Conservation (phyloP, 2,329 filamentous ascomycete species). For the Calonectria pteridis region DNA sequence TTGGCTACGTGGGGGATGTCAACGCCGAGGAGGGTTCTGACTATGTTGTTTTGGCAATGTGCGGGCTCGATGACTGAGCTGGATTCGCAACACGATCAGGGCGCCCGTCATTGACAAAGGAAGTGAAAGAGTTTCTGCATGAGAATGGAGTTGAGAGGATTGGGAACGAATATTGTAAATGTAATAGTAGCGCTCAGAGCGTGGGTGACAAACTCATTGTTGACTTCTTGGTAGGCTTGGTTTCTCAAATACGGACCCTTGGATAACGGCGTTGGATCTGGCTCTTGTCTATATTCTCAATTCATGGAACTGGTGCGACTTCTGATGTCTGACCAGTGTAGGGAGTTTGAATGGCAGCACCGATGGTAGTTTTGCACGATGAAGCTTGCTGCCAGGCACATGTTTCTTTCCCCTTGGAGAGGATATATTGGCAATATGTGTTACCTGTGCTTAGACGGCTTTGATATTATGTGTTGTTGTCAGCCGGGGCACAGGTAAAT, state of each 20-base stretch:
- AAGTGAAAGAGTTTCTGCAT: background rate
- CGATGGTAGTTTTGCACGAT: background rate
- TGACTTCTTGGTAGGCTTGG: background rate
- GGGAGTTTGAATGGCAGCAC: background rate
- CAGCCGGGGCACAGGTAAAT: background rate
- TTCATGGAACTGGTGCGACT: too few relatives aligned
- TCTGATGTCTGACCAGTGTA: background rate
- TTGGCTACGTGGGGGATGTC: conserved; percentile 49
- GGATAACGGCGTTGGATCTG: background rate
- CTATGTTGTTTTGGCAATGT: conserved; percentile 45
- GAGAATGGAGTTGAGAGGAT: background rate
- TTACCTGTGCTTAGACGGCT: background rate
- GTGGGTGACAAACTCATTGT: background rate
- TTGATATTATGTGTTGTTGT: background rate
- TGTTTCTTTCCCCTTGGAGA: background rate
- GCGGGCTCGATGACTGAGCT: conserved; percentile 30
- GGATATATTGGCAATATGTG: background rate
- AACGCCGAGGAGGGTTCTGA: conserved; percentile 42
- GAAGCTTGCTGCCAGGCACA: background rate
- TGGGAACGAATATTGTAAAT: background rate
- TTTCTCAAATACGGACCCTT: background rate
- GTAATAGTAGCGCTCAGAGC: background rate
- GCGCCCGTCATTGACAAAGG: background rate
- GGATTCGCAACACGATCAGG: too few relatives aligned
- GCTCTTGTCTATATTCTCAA: too few relatives aligned